phyloP scores from a whole-genome alignment of 768 basidiomycete species.

The Galerina sulciceps region DNA sequence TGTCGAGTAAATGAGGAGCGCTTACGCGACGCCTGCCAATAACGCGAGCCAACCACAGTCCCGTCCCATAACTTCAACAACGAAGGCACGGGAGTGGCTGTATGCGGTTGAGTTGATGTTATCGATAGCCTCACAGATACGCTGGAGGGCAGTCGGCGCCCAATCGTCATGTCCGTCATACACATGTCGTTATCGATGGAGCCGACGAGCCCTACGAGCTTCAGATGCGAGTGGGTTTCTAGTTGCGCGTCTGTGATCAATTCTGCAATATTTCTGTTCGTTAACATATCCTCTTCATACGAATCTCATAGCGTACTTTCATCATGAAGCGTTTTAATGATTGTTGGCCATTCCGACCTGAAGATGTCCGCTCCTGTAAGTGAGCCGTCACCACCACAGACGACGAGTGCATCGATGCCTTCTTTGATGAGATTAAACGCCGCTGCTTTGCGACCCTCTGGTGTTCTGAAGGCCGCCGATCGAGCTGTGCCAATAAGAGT shows the following conservation, averaged over 20 bases:
- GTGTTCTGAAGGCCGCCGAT: constrained; percentile 80
- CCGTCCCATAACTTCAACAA: constrained; percentile 99
- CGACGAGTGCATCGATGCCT: constrained; percentile 95
- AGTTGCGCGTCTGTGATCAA: constrained; percentile 78
- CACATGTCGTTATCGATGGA: constrained; percentile 99
- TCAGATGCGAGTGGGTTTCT: constrained; percentile 78
- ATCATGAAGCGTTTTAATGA: constrained; percentile 68
- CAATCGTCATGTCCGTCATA: constrained; percentile 96
- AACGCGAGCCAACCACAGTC: constrained; percentile 99
- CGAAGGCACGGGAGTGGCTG: constrained; percentile 96
- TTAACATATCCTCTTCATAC: neutral
- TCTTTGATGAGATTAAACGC: constrained; percentile 93
- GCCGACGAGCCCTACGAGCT: constrained; percentile 97
- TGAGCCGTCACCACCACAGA: constrained; percentile 97
- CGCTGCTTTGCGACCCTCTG: constrained; percentile 87
- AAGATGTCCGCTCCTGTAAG: constrained; percentile 96
- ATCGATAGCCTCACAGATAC: constrained; percentile 98
- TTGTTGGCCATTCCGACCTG: constrained; percentile 91
- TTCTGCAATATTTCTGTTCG: constrained; percentile 39
- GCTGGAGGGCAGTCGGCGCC: constrained; percentile 94
- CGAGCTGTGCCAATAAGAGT: constrained; percentile 95
- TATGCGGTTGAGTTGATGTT: constrained; percentile 97
- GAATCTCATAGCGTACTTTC: constrained; percentile 47
- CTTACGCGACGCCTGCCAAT: constrained; percentile 87
- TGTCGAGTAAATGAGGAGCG: constrained; percentile 5